Base-by-base conservation (phyloP, 345 rosid species). In the Lepidium aucheri region DNA sequence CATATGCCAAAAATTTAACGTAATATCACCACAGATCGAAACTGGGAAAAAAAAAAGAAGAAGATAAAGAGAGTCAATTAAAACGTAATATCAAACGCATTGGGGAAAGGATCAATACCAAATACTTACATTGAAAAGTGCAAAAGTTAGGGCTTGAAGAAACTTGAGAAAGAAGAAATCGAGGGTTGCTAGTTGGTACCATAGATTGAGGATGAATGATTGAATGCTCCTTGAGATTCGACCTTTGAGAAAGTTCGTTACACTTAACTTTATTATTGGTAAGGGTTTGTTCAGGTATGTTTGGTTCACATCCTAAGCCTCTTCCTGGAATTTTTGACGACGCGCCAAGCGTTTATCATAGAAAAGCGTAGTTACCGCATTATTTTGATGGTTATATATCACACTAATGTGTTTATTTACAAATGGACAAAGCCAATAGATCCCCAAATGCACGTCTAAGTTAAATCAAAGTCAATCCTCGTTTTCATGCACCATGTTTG, bases 341-440 rank as follows among this genome's bases (percentile, higher is more conserved):
- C 8, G 17, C 34, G 34, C 12, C 13, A 52, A 52, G 8, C 32
- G 57, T 52, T 52, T 24, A 52, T 26, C 17, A 44, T 44, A 50
- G 17, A 24, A 24, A 24, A 61, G n/a, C 54, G 43, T 6, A 35
- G 38, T 38, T 50, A 24, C 49, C 58, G 47, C 68, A 46, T 63
- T 24, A 15, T 3, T 16, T 14, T 63, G 4, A 17, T 26, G 5
- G 30, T 26, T 26, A 26, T 26, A 26, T 26, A 26, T 26, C 30
- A 53, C 30, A 53, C 40, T 36, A 36, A 35, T 28, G 14, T 12
- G 20, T 20, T n/a, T n/a, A n/a, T n/a, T n/a, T 1, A 50, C n/a
- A 6, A 55, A 35, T 91, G 94, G 97, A 91, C 59, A 88, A 68
- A 56, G 94, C 96, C 7, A 94, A 88, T 73, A 84, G 81, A 76